phyloP scores from a whole-genome alignment of 768 basidiomycete species.

The Tremella mesenterica region DNA sequence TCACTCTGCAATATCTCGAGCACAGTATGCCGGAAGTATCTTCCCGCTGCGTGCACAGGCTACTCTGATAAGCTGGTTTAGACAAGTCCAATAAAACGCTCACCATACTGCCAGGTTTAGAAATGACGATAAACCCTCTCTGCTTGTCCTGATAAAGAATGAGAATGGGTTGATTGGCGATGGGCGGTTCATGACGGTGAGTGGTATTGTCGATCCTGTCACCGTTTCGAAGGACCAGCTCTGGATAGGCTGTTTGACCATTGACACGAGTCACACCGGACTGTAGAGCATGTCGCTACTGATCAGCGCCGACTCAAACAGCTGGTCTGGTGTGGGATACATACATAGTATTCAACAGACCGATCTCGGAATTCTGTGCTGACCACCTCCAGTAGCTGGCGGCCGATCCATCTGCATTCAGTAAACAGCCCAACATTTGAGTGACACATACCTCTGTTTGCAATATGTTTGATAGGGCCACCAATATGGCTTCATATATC shows the following conservation, averaged over 20 bases:
- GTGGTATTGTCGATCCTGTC: slow-evolving; percentile 90
- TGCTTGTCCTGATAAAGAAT: slow-evolving; percentile 69
- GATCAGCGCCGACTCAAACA: background rate
- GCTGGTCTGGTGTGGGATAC: slow-evolving; percentile 39
- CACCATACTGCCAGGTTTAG: slow-evolving; percentile 95
- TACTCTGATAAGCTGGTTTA: slow-evolving; percentile 37
- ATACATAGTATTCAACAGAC: slow-evolving; percentile 89
- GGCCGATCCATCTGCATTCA: slow-evolving; percentile 57
- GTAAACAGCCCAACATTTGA: background rate
- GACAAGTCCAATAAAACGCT: slow-evolving; percentile 37
- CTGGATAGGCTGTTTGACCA: slow-evolving; percentile 70
- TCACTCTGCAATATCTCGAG: slow-evolving; percentile 77
- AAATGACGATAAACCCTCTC: slow-evolving; percentile 77
- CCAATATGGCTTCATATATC: slow-evolving; percentile 82
- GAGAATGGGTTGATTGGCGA: slow-evolving; percentile 71
- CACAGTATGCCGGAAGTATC: slow-evolving; percentile 81
- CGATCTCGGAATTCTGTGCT: slow-evolving; percentile 90
- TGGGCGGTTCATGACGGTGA: slow-evolving; percentile 94
- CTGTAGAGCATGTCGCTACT: slow-evolving; percentile 62
- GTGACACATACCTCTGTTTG: slow-evolving; percentile 56
- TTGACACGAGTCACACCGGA: slow-evolving; percentile 94
- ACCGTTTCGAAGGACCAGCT: slow-evolving; percentile 70
- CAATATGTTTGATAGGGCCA: slow-evolving; percentile 85
- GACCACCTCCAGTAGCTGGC: slow-evolving; percentile 81
- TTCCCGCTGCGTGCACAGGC: slow-evolving; percentile 87